Base-by-base conservation (phyloP, 495 filamentous ascomycete genomes). In the Tetracladium marchalianum region DNA sequence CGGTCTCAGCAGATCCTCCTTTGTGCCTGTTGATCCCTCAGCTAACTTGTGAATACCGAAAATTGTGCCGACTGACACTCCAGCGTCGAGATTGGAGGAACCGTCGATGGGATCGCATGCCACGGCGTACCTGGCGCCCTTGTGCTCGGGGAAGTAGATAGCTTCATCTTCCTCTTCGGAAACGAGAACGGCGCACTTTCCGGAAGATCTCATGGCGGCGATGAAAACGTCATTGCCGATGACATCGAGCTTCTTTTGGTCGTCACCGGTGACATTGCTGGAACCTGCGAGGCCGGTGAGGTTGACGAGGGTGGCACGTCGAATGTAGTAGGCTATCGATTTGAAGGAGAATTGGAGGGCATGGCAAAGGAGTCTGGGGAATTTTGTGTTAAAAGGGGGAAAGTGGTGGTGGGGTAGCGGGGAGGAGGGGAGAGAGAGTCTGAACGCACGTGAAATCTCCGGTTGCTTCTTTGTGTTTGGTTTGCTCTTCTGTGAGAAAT, bases 271-370 rank as follows among this genome's bases (percentile, higher is more conserved):
- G 18, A 76, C 85, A 68, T 98, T 98, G 50, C 89, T 85, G 50
- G 89, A 93, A 27, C 92, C 92, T 32, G 92, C 92, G 18, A 98
- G 81, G 38, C 92, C 92, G 32, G 87, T 89, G 35, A 98, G 78
- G 71, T 96, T 95, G 66, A 96, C 94, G 40, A 98, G 72, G n/a
- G 88, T 90, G 22, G 92, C 90, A 63, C 92, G 81, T 57, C 92
- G 88, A 68, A 98, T 98, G 73, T 96, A 98, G 77, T 97, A 95
- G 54, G 92, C 90, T 66, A 98, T 98, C 44, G 84, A 90, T 73
- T 98, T 98, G 81, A 98, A 98, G 55, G 92, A 86, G 75, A 96
- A 97, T 69, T 97, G 93, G 31, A 98, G 82, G 48, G 93, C 89
- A 62, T 98, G 92, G 75, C 88, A 96, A 44, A 98, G 78, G 18